Percentiles rank a stretch among this genome's conserved stretches.
Evolutionary conservation across 495 filamentous ascomycete genomes (phyloP).

Genomic region (Evernia prunastri): DNA sequence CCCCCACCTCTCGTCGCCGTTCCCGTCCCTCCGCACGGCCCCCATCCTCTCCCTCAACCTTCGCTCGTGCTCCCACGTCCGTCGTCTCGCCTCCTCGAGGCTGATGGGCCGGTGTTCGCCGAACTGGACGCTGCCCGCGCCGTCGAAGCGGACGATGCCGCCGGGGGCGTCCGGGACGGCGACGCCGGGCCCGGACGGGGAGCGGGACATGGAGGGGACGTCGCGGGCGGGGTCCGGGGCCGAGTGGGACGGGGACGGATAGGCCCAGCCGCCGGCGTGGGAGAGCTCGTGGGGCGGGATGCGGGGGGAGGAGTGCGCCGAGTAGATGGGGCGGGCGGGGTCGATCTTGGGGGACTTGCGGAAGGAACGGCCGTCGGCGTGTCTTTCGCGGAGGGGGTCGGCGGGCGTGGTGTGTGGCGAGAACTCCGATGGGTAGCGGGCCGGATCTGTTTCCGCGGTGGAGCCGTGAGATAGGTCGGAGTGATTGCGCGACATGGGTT

Average conservation of each 20-base stretch:
- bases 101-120: constrained; percentile 21
- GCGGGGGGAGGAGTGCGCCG: constrained; percentile 24
- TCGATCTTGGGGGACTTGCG: constrained; percentile 23
- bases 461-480: constrained; percentile 33
- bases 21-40: not conserved
- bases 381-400: constrained; percentile 20
- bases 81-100: constrained; percentile 19
- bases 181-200: constrained; percentile 26
- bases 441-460: constrained; percentile 26
- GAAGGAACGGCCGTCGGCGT: constrained; percentile 22
- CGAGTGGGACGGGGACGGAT: not conserved
- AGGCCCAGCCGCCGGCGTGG: constrained; percentile 17
- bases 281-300: constrained; percentile 20
- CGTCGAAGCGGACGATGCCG: constrained; percentile 24
- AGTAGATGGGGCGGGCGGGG: constrained; percentile 19
- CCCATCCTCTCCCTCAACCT: constrained; percentile 4
- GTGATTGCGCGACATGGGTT: constrained; percentile 49
- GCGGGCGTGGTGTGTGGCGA: constrained; percentile 10
- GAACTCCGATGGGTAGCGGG: constrained; percentile 11
- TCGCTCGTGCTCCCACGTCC: constrained; percentile 14
- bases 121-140: constrained; percentile 20
- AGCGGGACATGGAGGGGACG: constrained; percentile 20
- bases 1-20: constrained; percentile 7
- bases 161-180: constrained; percentile 13
- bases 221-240: not conserved